phyloP scores from a whole-genome alignment of 2,329 filamentous ascomycete genomes.

The Aspergillus arachidicola region DNA sequence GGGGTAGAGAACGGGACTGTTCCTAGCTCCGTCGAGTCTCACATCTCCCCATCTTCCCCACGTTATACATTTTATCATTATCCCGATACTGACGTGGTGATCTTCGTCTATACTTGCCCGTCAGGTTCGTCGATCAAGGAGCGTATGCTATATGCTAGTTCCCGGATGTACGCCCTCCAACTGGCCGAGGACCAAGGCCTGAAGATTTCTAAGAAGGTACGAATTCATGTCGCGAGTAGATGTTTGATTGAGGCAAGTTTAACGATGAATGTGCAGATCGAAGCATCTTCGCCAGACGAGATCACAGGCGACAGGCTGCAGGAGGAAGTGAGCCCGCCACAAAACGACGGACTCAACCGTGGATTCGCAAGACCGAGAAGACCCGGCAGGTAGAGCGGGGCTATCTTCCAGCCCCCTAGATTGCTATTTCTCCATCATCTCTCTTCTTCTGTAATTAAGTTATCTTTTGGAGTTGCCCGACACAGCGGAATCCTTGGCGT shows the following conservation, averaged over 20 bases:
- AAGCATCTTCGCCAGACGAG: conserved; percentile 62
- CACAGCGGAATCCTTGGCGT: not conserved
- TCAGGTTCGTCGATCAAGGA: conserved; percentile 64
- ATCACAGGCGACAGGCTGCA: conserved; percentile 56
- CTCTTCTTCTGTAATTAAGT: conserved; percentile 11
- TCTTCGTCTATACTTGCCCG: conserved; percentile 69
- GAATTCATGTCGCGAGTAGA: conserved; percentile 10
- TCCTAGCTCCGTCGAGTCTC: conserved; percentile 46
- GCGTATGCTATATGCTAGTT: conserved; percentile 66
- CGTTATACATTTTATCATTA: conserved; percentile 65
- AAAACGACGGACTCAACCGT: conserved; percentile 51
- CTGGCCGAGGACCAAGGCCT: conserved; percentile 60
- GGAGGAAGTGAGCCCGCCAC: conserved; percentile 56
- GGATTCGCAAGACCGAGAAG: conserved; percentile 67
- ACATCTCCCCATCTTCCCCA: conserved; percentile 58
- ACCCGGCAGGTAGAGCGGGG: conserved; percentile 52
- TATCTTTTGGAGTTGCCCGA: conserved; percentile 13
- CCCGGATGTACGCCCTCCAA: conserved; percentile 55
- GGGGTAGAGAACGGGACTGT: conserved; percentile 45
- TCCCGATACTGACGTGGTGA: conserved; percentile 48
- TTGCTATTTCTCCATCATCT: conserved; percentile 12
- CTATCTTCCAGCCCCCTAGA: conserved; percentile 6
- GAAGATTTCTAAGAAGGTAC: conserved; percentile 59
- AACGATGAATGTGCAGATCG: conserved; percentile 47
- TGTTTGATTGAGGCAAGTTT: conserved; percentile 15